These are phyloP conservation scores for Xanthoceras sorbifolium DNA, from an alignment of 345 rosid species.

Conservation along the genomic window DNA sequence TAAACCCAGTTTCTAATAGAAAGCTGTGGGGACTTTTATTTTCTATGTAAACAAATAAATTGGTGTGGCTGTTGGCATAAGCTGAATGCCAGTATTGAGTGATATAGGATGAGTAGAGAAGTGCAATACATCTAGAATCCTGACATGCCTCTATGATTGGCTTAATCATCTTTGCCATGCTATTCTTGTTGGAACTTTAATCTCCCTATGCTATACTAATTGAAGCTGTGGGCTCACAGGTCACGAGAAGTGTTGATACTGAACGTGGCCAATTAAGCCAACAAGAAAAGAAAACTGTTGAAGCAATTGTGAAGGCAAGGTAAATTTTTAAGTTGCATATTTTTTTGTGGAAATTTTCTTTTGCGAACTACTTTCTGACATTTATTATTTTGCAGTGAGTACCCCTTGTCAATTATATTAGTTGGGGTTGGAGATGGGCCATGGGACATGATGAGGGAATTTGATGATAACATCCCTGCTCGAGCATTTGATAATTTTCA, in stretches of 20 bases:
- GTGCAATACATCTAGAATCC: background rate
- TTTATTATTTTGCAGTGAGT: conserved; percentile 52
- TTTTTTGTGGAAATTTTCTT: background rate
- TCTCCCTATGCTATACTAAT: background rate
- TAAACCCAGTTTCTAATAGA: background rate
- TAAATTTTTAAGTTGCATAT: conserved; percentile 22
- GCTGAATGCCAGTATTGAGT: background rate
- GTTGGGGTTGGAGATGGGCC: conserved; percentile 99
- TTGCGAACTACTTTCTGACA: conserved; percentile 22
- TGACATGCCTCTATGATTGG: background rate
- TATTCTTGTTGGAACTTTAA: conserved; percentile 8
- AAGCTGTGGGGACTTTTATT: background rate
- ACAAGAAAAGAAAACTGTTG: conserved; percentile 88
- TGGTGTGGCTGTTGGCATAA: background rate
- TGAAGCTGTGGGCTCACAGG: conserved; percentile 44
- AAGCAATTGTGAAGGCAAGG: conserved; percentile 98
- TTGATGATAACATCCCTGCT: conserved; percentile 93
- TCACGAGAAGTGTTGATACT: conserved; percentile 92
- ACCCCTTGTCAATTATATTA: conserved; percentile 84
- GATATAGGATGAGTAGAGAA: background rate
- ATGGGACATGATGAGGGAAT: conserved; percentile 97
- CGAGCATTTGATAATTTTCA: conserved; percentile 98
- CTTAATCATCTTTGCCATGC: background rate
- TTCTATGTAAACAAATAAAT: no score
- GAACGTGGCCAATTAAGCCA: conserved; percentile 72